phyloP scores from a whole-genome alignment of 192 early-diverging fungal genomes.

The Glomus cerebriforme region DNA sequence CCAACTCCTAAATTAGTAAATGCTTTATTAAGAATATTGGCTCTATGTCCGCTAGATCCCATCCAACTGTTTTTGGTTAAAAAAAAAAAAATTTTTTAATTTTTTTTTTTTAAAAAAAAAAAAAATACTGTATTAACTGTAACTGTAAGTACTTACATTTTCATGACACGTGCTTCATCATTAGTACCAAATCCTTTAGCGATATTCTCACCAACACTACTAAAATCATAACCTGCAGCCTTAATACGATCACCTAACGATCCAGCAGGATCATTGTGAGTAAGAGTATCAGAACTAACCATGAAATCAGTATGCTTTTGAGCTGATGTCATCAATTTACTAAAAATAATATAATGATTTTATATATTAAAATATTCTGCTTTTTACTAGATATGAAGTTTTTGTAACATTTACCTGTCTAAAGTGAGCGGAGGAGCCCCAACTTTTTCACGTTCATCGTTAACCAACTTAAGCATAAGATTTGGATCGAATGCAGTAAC shows the following conservation, averaged over 20 bases:
- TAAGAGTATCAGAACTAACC: constrained; percentile 46
- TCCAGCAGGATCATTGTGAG: constrained; percentile 46
- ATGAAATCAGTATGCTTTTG: constrained; percentile 50
- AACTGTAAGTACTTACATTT: constrained; percentile 26
- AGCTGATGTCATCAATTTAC: constrained; percentile 35
- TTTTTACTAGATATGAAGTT: no score
- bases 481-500: neutral
- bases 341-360: neutral
- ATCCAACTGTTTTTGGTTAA: constrained; percentile 33
- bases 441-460: neutral
- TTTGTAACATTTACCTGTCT: neutral
- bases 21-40: constrained; percentile 49
- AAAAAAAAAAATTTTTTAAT: neutral
- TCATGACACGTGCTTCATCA: constrained; percentile 39
- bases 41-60: constrained; percentile 51
- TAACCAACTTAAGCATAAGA: neutral
- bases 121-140: no score
- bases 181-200: constrained; percentile 42
- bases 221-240: constrained; percentile 34
- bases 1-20: constrained; percentile 50
- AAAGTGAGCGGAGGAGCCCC: neutral
- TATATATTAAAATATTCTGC: no score
- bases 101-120: neutral
- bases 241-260: constrained; percentile 42
- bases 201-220: constrained; percentile 50